Evolutionary conservation across 2,329 filamentous ascomycete genomes (phyloP), one percentile per base, ranked within the genome.

Genomic region (Lojkania enalia): DNA sequence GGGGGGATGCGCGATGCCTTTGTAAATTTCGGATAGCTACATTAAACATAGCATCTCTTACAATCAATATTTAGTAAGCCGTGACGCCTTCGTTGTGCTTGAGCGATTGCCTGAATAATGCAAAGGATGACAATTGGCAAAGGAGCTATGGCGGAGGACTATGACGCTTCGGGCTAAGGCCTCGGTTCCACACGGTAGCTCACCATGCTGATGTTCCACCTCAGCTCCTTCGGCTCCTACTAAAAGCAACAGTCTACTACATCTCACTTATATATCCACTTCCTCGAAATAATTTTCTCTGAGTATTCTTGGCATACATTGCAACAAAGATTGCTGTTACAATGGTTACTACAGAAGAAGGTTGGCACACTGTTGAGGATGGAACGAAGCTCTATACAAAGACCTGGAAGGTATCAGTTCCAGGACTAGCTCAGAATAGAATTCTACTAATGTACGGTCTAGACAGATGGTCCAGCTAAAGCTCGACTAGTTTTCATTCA

Each of bases 401-500:
- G 61, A 82, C 78, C 16, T 84, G 81, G 79, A 78, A 75, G 71
- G 79, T 80, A 55, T 15, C 51, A 31, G 31, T 32, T 11, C 12
- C n/a, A 64, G 78, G 70, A 33, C 12, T 19, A 31, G 35, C 42
- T 18, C 19, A 14, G 20, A 35, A 35, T 31, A 33, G 46, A 46
- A 32, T 39, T 23, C 20, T 39, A 36, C 35, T 57, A 35, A 54
- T 39, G 19, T 48, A 51, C 12, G 13, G 21, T 21, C 36, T n/a
- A 84, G 84, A 82, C 82, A 20, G 67, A 77, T 20, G 77, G 74
- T 12, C 70, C 77, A 11, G 70, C 79, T 43, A 81, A 79, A 60
- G 90, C 90, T 25, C 87, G 87, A 55, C 69, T 95, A 38, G 77
- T 94, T 59, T 87, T 95, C 70, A 74, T 96, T 52, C 91, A 96